phyloP scores from a whole-genome alignment of 371 early-diverging fungal genomes.

The Dinochytrium kinnereticum region DNA sequence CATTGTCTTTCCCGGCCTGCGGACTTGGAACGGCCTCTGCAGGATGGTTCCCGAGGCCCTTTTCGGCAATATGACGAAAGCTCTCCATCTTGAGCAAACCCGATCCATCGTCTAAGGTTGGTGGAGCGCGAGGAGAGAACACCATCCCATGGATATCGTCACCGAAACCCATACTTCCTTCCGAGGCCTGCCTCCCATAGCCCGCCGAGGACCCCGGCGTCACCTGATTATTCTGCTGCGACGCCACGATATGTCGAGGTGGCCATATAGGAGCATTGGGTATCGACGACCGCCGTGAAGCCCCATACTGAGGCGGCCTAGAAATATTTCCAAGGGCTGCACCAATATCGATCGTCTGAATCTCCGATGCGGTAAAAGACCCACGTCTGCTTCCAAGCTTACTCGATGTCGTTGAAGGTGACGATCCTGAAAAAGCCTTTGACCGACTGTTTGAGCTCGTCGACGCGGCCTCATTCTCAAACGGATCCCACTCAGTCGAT shows the following conservation, averaged over 20 bases:
- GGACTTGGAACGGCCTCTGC: background rate
- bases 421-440: background rate
- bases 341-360: conserved; percentile 10
- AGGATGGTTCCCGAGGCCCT: too few relatives aligned
- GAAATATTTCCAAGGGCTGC: conserved; percentile 13
- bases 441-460: too few relatives aligned
- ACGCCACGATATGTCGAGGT: conserved; percentile 7
- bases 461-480: conserved; percentile 29
- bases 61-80: background rate
- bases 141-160: background rate
- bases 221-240: background rate
- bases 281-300: conserved; percentile 13
- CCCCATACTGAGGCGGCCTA: conserved; percentile 3
- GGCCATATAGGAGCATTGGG: conserved; percentile 17
- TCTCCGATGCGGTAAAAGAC: background rate
- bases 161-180: background rate
- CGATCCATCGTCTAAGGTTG: background rate
- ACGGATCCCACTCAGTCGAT: conserved; percentile 44
- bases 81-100: background rate
- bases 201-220: background rate
- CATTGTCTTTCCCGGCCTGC: background rate
- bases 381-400: background rate
- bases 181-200: background rate
- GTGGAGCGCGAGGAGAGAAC: conserved; percentile 3
- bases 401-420: background rate